Conservation (phyloP, 106 monocot species). For the Ottelia alismoides region DNA sequence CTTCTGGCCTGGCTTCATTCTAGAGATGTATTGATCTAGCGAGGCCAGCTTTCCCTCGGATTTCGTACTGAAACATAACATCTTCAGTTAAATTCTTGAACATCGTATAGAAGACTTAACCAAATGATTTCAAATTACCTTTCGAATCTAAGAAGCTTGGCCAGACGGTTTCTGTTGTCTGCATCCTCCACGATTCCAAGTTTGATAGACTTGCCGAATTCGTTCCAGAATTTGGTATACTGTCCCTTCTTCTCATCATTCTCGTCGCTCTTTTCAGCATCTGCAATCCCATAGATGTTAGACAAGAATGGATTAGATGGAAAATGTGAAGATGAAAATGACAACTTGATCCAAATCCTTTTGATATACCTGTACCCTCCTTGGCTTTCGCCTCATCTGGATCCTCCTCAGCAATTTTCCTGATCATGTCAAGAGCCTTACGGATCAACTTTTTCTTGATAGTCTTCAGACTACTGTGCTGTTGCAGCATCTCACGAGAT, state of each 20-base stretch:
- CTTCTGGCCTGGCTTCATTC: slow-evolving; percentile 93
- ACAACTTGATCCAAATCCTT: too few species aligned
- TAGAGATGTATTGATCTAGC: slow-evolving; percentile 85
- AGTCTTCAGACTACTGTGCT: slow-evolving; percentile 85
- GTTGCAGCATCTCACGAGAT: slow-evolving; percentile 94
- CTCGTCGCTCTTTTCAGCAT: slow-evolving; percentile 39
- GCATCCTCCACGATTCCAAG: slow-evolving; percentile 98
- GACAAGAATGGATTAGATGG: slow-evolving; percentile 26
- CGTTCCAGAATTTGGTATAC: slow-evolving; percentile 94
- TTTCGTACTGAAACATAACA: slow-evolving; percentile 47
- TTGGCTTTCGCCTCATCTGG: slow-evolving; percentile 68
- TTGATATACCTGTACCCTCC: too few species aligned
- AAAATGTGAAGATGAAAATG: too few species aligned
- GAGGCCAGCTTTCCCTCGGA: slow-evolving; percentile 88
- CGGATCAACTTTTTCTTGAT: slow-evolving; percentile 92
- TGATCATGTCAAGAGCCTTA: slow-evolving; percentile 97
- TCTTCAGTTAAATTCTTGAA: not conserved
- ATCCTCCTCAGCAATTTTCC: slow-evolving; percentile 67
- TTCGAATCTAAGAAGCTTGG: slow-evolving; percentile 96
- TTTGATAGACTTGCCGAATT: slow-evolving; percentile 93
- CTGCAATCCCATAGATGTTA: not conserved
- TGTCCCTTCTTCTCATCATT: slow-evolving; percentile 82
- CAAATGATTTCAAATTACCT: slow-evolving; percentile 19
- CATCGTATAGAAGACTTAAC: not conserved
- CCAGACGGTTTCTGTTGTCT: slow-evolving; percentile 84